Evolutionary conservation across 139 green algal genomes (phyloP), one percentile per base, ranked within the genome.

Genomic region (Astrephomene gubernaculifera): DNA sequence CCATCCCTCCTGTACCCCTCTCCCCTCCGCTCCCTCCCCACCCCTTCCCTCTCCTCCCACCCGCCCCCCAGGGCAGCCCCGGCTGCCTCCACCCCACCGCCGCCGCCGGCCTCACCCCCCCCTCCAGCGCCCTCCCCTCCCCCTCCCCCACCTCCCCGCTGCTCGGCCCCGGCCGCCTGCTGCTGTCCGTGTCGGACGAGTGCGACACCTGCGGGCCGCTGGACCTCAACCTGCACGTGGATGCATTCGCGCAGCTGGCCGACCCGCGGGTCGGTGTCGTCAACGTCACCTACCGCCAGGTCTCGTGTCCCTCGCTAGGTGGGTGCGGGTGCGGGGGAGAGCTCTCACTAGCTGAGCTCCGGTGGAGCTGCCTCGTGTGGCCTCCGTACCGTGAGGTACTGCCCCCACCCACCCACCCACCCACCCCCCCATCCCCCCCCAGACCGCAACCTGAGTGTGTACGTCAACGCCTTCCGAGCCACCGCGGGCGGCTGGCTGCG

Each of bases 401-500:
- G 19, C 19, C 31, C 14, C 57, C 57, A 35, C 57, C 57, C 57
- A 9, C 14, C 57, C 57, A 35, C 22, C 57, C 57, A 9, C 57
- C 68, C 17, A 22, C 22, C 19, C 57, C 19, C 57, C 57, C 57
- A 29, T 65, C 76, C 72, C 60, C 33, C 69, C 21, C 43, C 82
- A 69, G 83, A 71, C n/a, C 63, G 67, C 29, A 60, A 73, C 72
- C 63, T 91, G 27, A 60, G 64, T 0, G 68, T 91, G 14, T 41
- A 72, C 33, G 60, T 91, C 1, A 64, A 69, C 67, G 60, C 33
- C 64, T 88, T 81, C 67, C 71, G 85, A 0, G 0, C 35, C 38
- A 53, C 44, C 27, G 39, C 64, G 25, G 88, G 88, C 72, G 74
- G 85, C 64, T 91, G 73, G 72, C 33, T 91, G 38, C 79, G 85